Conservation (phyloP, 169 alveolate species). For the Cryptosporidium baileyi region DNA sequence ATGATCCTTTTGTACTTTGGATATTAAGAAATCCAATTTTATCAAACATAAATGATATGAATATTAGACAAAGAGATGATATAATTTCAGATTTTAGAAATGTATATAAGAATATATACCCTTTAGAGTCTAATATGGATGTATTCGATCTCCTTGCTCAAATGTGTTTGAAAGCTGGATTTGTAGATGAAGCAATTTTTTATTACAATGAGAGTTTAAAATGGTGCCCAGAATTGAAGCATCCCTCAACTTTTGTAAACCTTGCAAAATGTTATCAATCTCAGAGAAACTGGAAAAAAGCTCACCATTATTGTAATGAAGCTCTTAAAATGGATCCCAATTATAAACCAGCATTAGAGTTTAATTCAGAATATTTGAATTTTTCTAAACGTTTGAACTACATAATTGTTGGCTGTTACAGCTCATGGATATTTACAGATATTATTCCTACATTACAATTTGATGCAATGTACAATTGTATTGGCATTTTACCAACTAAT, state of each 20-base stretch:
- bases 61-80: constrained; percentile 48
- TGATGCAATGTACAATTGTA: constrained; percentile 68
- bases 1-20: constrained; percentile 61
- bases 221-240: constrained; percentile 51
- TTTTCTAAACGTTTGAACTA: constrained; percentile 34
- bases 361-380: constrained; percentile 49
- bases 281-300: constrained; percentile 43
- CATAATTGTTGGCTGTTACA: constrained; percentile 38
- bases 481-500: constrained; percentile 30
- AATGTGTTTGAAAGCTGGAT: constrained; percentile 62
- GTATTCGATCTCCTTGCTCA: constrained; percentile 56
- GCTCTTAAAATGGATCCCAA: constrained; percentile 45
- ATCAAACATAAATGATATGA: constrained; percentile 16
- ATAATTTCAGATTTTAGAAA: constrained; percentile 15
- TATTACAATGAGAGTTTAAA: constrained; percentile 41
- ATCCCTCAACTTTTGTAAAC: constrained; percentile 60
- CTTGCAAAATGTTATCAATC: constrained; percentile 68
- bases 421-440: constrained; percentile 58
- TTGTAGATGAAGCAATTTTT: constrained; percentile 53
- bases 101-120: constrained; percentile 52
- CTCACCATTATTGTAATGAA: constrained; percentile 31
- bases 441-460: constrained; percentile 61
- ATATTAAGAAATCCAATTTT: constrained; percentile 35
- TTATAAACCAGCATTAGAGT: constrained; percentile 43
- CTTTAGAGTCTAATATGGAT: constrained; percentile 40